Evolutionary conservation across 441 rosid species (phyloP).

Genomic region (Bocquillonia castaneifolia): DNA sequence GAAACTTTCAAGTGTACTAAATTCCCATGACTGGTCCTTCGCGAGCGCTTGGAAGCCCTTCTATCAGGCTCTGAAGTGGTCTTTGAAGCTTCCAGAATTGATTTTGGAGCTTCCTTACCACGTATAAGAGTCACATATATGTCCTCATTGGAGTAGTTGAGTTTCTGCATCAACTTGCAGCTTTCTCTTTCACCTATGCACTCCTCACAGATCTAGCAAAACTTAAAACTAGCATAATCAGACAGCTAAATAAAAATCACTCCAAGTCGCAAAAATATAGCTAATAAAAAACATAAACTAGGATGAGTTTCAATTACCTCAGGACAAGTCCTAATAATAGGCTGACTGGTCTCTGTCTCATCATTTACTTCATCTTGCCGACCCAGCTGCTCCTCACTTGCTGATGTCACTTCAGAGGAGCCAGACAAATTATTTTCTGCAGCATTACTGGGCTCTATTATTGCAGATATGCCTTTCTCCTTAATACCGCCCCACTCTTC

Average conservation of each 20-base stretch:
- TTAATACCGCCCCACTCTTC: constrained; percentile 86
- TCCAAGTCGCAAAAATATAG: neutral
- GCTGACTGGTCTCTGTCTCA: constrained; percentile 48
- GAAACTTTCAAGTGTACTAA: constrained; percentile 77
- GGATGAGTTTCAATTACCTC: constrained; percentile 52
- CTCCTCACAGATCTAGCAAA: constrained; percentile 67
- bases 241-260: neutral
- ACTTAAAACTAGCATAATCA: constrained; percentile 19
- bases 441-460: constrained; percentile 44
- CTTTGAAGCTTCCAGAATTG: constrained; percentile 77
- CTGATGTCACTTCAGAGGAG: constrained; percentile 31
- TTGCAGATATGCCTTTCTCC: constrained; percentile 70
- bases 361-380: constrained; percentile 52
- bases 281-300: neutral
- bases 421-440: constrained; percentile 31
- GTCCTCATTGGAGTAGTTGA: constrained; percentile 71
- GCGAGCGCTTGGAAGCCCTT: constrained; percentile 81
- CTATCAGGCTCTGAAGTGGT: constrained; percentile 65
- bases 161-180: constrained; percentile 83
- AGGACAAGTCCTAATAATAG: constrained; percentile 57
- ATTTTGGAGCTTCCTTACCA: constrained; percentile 93
- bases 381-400: constrained; percentile 43
- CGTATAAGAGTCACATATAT: constrained; percentile 71
- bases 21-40: constrained; percentile 72
- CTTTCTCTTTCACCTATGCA: constrained; percentile 97